Conservation (phyloP, 1,284 basidiomycete species). For the Gymnopus androsaceus region DNA sequence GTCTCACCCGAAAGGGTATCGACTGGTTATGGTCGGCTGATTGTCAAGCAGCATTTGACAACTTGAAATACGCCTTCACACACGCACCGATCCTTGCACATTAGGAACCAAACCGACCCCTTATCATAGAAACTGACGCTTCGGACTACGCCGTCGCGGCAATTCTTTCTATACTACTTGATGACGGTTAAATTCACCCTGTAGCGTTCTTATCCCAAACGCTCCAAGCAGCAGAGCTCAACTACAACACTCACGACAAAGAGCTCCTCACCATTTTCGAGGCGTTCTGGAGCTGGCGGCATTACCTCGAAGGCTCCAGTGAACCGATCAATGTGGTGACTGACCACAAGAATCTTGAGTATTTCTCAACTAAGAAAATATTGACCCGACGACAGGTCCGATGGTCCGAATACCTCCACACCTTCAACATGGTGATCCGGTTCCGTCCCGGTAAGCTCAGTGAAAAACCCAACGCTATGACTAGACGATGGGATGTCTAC, state of each 20-base stretch:
- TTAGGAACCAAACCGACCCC: slow-evolving; percentile 28
- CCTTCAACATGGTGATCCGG: not conserved
- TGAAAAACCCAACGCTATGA: too few species aligned
- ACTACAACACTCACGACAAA: not conserved
- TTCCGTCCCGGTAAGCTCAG: slow-evolving; percentile 8
- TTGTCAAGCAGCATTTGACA: not conserved
- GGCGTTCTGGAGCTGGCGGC: not conserved
- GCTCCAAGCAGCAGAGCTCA: not conserved
- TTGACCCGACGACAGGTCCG: not conserved
- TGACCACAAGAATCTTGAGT: slow-evolving; percentile 34
- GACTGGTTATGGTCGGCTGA: slow-evolving; percentile 18
- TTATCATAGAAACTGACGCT: slow-evolving; percentile 29
- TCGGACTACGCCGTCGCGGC: not conserved
- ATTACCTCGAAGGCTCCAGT: slow-evolving; percentile 9
- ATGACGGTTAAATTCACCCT: slow-evolving; percentile 4
- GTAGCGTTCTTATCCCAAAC: not conserved
- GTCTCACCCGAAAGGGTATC: slow-evolving; percentile 28
- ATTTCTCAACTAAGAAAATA: slow-evolving; percentile 25
- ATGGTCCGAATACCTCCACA: slow-evolving; percentile 4
- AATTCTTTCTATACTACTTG: slow-evolving; percentile 1
- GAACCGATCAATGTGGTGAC: slow-evolving; percentile 20
- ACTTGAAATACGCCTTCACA: not conserved
- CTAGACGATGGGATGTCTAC: too few species aligned
- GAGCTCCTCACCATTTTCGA: not conserved
- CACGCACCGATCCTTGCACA: not conserved